A percentile compares a stretch with the other conserved stretches of the same genome.
Evolutionary conservation across 2,329 filamentous ascomycete genomes (phyloP).

Genomic region (Paecilomyces sp.): DNA sequence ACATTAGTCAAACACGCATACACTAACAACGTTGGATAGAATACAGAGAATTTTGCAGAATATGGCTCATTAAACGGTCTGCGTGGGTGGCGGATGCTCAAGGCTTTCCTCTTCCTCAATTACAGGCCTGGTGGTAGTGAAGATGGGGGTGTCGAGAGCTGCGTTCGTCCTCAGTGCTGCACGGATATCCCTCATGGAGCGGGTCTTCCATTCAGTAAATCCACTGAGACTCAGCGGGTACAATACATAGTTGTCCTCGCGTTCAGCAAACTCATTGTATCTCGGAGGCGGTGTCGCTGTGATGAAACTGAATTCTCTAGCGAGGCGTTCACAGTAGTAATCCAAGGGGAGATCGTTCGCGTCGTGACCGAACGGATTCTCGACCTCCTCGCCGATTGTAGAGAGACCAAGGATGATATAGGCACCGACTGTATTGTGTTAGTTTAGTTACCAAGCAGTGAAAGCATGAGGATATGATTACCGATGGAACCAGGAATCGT

Average conservation of each 20-base stretch:
- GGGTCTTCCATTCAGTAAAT: constrained; percentile 43
- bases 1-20: no score
- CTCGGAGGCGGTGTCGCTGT: constrained; percentile 50
- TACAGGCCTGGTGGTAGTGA: background rate
- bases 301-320: constrained; percentile 67
- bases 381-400: constrained; percentile 71
- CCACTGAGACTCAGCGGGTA: constrained; percentile 37
- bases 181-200: constrained; percentile 41
- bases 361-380: constrained; percentile 77
- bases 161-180: constrained; percentile 33
- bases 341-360: constrained; percentile 77
- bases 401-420: constrained; percentile 79
- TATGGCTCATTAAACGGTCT: background rate
- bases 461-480: constrained; percentile 9
- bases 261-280: constrained; percentile 41
- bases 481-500: constrained; percentile 70
- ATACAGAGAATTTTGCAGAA: no score
- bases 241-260: constrained; percentile 30
- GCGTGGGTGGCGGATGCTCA: background rate
- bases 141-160: constrained; percentile 6
- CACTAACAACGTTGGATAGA: no score
- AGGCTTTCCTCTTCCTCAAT: background rate
- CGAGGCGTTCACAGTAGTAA: constrained; percentile 67
- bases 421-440: constrained; percentile 45
- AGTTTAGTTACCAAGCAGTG: background rate